These are phyloP conservation scores for Pinus albicaulis DNA, from an alignment of 75 land plant species.

Conservation along the genomic window DNA sequence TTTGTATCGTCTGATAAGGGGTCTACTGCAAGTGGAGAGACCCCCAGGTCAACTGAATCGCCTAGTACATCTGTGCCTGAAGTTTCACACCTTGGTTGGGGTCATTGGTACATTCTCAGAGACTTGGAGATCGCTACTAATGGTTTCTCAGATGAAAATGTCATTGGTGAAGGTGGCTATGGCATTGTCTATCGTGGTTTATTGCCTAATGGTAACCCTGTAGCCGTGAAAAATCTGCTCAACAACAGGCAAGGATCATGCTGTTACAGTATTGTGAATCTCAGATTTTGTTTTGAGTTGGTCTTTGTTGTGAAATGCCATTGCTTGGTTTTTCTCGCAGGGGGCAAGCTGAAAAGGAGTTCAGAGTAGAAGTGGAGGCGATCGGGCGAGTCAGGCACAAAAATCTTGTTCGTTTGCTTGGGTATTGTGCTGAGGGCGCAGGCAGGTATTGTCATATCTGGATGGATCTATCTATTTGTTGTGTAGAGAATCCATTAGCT, in stretches of 20 bases:
- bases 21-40: slow-evolving; percentile 22
- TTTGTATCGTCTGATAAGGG: slow-evolving; percentile 13
- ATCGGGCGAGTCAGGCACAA: slow-evolving; percentile 96
- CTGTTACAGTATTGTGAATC: too few relatives aligned
- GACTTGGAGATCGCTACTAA: slow-evolving; percentile 67
- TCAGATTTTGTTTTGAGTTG: too few relatives aligned
- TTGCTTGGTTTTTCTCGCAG: slow-evolving; percentile 20
- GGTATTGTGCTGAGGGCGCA: slow-evolving; percentile 95
- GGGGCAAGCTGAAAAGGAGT: slow-evolving; percentile 97
- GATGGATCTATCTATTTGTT: neutral
- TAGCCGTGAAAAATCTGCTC: slow-evolving; percentile 69
- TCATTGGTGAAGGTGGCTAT: slow-evolving; percentile 85
- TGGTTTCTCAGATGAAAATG: slow-evolving; percentile 55
- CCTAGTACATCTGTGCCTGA: slow-evolving; percentile 45
- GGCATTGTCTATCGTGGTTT: slow-evolving; percentile 65
- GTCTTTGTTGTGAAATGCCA: neutral
- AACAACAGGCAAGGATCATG: slow-evolving; percentile 56
- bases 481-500: neutral
- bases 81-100: slow-evolving; percentile 74
- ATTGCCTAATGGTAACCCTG: slow-evolving; percentile 49
- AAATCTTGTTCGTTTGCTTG: slow-evolving; percentile 84
- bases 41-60: slow-evolving; percentile 29
- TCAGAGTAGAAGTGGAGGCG: slow-evolving; percentile 97
- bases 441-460: slow-evolving; percentile 56
- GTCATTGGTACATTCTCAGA: slow-evolving; percentile 65